phyloP scores from a whole-genome alignment of 2,329 filamentous ascomycete genomes.

The Fusarium albidum region DNA sequence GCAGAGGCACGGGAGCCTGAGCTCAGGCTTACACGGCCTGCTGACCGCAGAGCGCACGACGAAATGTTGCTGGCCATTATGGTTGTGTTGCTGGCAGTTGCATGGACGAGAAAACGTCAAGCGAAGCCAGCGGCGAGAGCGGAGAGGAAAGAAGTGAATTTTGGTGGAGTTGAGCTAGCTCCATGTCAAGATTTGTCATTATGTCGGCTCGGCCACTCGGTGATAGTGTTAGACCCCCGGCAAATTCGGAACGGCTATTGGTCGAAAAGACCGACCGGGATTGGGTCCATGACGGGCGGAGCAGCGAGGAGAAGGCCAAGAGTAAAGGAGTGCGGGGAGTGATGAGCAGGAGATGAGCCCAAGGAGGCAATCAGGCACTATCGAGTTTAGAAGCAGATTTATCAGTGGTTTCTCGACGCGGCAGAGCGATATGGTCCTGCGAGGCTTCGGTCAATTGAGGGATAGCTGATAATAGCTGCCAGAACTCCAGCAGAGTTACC shows the following conservation, averaged over 20 bases:
- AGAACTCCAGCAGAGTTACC: neutral
- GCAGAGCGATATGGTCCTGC: neutral
- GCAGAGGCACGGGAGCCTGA: constrained; percentile 51
- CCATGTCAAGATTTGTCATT: constrained; percentile 47
- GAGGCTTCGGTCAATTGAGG: neutral
- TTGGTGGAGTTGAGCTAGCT: constrained; percentile 32
- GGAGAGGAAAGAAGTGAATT: constrained; percentile 35
- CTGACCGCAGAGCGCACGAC: constrained; percentile 78
- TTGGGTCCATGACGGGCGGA: constrained; percentile 18
- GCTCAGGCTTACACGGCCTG: constrained; percentile 66
- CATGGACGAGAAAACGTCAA: constrained; percentile 33
- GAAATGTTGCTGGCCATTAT: constrained; percentile 71
- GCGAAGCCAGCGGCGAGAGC: constrained; percentile 26
- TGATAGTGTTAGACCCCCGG: constrained; percentile 41
- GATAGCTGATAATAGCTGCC: neutral
- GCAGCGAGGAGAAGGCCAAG: constrained; percentile 12
- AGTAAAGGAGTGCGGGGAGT: constrained; percentile 21
- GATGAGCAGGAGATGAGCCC: constrained; percentile 1
- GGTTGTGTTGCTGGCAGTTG: constrained; percentile 34
- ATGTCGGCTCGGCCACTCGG: constrained; percentile 48
- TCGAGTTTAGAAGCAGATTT: neutral
- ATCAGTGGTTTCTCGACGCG: neutral
- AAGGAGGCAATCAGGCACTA: neutral
- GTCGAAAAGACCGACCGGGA: constrained; percentile 33
- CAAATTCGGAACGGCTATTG: constrained; percentile 42